Percentiles rank a stretch among this genome's conserved stretches.
Conservation (phyloP, 1,284 basidiomycete species). For the Apiotrichum montevideense region DNA sequence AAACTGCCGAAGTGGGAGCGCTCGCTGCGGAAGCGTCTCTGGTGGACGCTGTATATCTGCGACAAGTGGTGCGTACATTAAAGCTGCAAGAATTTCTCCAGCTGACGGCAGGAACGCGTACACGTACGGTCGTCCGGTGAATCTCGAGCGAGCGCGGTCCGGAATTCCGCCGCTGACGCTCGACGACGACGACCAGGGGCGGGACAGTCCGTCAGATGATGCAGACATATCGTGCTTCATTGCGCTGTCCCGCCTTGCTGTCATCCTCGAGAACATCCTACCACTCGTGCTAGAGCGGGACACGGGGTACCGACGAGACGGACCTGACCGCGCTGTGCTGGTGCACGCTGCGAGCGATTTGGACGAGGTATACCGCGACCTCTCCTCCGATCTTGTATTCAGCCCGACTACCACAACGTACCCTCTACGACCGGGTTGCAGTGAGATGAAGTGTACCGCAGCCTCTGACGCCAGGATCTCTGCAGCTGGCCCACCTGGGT, state of each 20-base stretch:
- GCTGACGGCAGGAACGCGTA: constrained; percentile 14
- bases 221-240: constrained; percentile 14
- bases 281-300: constrained; percentile 15
- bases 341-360: constrained; percentile 13
- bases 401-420: neutral
- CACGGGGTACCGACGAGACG: neutral
- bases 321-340: constrained; percentile 8
- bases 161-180: constrained; percentile 10
- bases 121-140: constrained; percentile 18
- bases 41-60: constrained; percentile 23
- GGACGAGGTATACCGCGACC: constrained; percentile 12
- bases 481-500: constrained; percentile 14
- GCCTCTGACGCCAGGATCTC: neutral
- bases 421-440: neutral
- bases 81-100: neutral
- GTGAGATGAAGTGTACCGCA: neutral
- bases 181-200: constrained; percentile 7
- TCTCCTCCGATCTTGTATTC: constrained; percentile 12
- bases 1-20: constrained; percentile 24
- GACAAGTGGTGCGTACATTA: constrained; percentile 13
- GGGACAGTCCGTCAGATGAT: neutral
- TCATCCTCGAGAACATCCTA: constrained; percentile 12
- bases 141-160: constrained; percentile 7
- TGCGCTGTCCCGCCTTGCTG: constrained; percentile 9
- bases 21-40: constrained; percentile 19